Evolutionary conservation across 441 rosid genomes (phyloP), one percentile per base, ranked within the genome.

Genomic region (Euphorbia schlechtendalii): DNA sequence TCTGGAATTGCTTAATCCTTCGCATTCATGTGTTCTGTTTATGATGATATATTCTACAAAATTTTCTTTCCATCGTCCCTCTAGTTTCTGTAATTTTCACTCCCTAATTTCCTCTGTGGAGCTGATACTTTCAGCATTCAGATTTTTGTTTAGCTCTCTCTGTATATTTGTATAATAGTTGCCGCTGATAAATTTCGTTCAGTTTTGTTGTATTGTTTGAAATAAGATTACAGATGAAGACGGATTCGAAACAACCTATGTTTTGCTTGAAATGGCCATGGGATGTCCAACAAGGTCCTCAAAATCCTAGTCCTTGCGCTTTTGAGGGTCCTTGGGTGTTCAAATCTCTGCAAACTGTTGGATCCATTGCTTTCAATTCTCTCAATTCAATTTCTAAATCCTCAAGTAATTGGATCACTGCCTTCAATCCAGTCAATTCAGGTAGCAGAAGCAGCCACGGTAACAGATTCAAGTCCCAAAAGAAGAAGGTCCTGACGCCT

Each of bases 241-340:
- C 64, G 77, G 68, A 40, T 56, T 68, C 79, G 3, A 79, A 84
- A 65, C 53, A 74, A 8, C 81, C 89, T 28, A 60, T 77, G 51
- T 79, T 87, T 74, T 93, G 97, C 82, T 67, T 84, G 68, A 86
- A 85, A 72, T 88, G 88, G 92, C 96, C 96, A 20, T 85, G 97
- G 98, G 86, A 82, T 69, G 65, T 63, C 45, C 73, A 66, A 64
- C 80, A 77, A 27, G 73, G 73, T 34, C 53, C 80, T 3, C 73
- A 59, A 70, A 78, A 67, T 52, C 65, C 79, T 40, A 81, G 55
- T 67, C 56, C 49, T 56, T 93, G 96, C 73, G 72, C 73, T 63
- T 81, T 76, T 5, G 82, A 88, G 71, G 71, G 77, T 52, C 97
- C 92, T 17, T 89, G 97, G 96, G 61, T 91, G 0, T 82, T 90